phyloP scores from a whole-genome alignment of 139 green algal genomes.

The Closterium sp. region DNA sequence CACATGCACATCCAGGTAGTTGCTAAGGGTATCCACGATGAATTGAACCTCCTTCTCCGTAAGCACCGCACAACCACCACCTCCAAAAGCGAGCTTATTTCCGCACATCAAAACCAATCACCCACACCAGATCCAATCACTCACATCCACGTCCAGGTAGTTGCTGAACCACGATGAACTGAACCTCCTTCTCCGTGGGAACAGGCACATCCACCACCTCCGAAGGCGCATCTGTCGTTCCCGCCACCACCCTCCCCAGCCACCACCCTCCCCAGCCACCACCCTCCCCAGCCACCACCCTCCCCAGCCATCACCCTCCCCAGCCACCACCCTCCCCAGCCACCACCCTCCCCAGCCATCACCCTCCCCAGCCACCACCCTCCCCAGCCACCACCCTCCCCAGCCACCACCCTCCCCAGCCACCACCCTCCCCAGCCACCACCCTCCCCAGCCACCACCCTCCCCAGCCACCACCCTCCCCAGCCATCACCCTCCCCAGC shows the following conservation, averaged over 20 bases:
- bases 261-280: conserved; percentile 50
- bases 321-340: no score
- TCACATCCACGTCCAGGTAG: conserved; percentile 84
- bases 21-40: no score
- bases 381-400: conserved; percentile 64
- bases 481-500: conserved; percentile 71
- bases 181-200: conserved; percentile 80
- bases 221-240: conserved; percentile 80
- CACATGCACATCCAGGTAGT: no score
- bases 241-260: conserved; percentile 74
- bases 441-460: conserved; percentile 60
- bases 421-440: conserved; percentile 63
- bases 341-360: no score
- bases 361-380: no score
- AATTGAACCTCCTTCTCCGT: no score
- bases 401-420: conserved; percentile 90
- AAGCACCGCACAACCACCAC: conserved; percentile 71
- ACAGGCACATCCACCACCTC: conserved; percentile 70
- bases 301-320: conserved; percentile 51
- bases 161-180: conserved; percentile 94
- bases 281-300: conserved; percentile 93
- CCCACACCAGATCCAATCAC: conserved; percentile 10
- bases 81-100: not conserved
- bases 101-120: not conserved
- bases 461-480: conserved; percentile 91